Evolutionary conservation across 208 protist species (phyloP), one percentile per base, ranked within the genome.

Genomic region (Sergeia podlipaevii): DNA sequence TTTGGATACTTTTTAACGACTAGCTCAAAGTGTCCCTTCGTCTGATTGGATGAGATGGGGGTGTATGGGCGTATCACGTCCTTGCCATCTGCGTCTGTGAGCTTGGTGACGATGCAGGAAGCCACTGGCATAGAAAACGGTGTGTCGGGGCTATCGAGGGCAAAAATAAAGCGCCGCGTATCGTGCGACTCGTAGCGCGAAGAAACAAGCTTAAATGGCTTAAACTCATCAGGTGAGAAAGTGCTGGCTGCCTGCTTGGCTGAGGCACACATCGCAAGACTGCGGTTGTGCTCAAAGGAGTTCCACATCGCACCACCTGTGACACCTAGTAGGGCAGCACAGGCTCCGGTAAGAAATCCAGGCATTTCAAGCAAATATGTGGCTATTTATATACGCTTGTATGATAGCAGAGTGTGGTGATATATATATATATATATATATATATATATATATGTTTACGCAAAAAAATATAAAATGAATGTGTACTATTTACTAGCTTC

Each of bases 31-130:
- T 77, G 59, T 17, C 88, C 88, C 61, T 86, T 85, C 29, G 85
- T 81, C 38, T 46, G 72, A 52, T 69, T 73, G 21, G 73, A 66
- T 2, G 77, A 77, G 50, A 95, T 80, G 21, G 88, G 88, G 4
- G 89, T 95, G 70, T 95, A 97, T 3, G 88, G 88, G n/a, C 88
- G 89, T 13, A 76, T 65, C 24, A 95, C 91, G n/a, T 83, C 75
- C 42, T 91, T 85, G 47, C 88, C 88, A n/a, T 91, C 76, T 34
- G 49, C 68, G 27, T 96, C 80, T 4, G 74, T 86, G 65, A 75
- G 89, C 64, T 80, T 84, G 20, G 76, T 69, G 1, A 89, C 73
- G 24, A 96, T 77, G 71, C 85, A 95, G 6, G 85, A 94, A 13
- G 77, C 74, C 11, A 85, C 67, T 1, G 64, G 70, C 68, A 92